A percentile compares a stretch with the other conserved stretches of the same genome.
phyloP scores from a whole-genome alignment of 208 protist genomes.

The Trypanosoma theileri region DNA sequence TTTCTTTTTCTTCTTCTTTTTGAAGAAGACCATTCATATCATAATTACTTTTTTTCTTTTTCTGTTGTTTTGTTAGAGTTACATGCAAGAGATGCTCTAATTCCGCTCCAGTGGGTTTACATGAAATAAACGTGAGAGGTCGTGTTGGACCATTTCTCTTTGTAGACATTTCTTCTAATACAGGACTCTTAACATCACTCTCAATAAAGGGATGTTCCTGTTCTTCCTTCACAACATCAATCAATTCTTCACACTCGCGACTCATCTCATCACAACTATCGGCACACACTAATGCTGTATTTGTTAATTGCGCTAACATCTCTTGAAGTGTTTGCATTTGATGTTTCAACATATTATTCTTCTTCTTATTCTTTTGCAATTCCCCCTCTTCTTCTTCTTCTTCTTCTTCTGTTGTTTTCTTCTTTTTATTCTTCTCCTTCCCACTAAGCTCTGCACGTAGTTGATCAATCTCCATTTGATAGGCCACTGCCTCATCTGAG shows the following conservation, averaged over 20 bases:
- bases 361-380: background rate
- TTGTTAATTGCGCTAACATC: background rate
- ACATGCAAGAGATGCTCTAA: slow-evolving; percentile 10
- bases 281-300: slow-evolving; percentile 8
- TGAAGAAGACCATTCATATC: too few species aligned
- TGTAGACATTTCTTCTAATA: background rate
- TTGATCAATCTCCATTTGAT: slow-evolving; percentile 23
- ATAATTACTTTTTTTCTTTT: background rate
- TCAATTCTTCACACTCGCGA: slow-evolving; percentile 23
- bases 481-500: slow-evolving; percentile 26
- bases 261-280: slow-evolving; percentile 22
- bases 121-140: slow-evolving; percentile 4
- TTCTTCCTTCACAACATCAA: slow-evolving; percentile 25
- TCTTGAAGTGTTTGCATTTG: background rate
- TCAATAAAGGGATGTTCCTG: background rate
- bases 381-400: background rate
- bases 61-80: background rate
- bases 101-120: slow-evolving; percentile 15
- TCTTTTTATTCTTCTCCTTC: background rate
- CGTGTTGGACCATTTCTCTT: background rate
- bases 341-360: too few species aligned
- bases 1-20: background rate
- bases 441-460: slow-evolving; percentile 2
- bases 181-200: background rate
- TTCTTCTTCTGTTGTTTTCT: background rate